Percentiles rank a stretch among this genome's conserved stretches.
These are phyloP conservation scores for Diaporthe caulivora DNA, from an alignment of 2,329 filamentous ascomycete species.

Conservation along the genomic window DNA sequence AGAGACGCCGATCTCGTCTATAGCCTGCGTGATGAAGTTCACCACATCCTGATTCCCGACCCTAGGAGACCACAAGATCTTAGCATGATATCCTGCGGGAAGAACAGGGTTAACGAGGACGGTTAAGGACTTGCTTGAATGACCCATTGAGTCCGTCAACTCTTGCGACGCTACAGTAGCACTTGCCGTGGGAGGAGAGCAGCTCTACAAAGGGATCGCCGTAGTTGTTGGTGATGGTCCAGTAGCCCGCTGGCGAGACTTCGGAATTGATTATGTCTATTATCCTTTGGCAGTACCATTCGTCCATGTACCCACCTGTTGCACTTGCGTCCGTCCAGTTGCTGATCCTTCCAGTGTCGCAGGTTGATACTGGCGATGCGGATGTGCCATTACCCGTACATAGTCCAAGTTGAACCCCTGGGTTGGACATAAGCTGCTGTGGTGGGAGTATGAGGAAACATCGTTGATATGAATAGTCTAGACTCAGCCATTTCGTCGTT, in stretches of 20 bases:
- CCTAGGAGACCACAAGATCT: background rate
- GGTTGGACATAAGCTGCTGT: background rate
- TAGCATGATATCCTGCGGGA: too few species aligned
- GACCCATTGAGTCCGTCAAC: background rate
- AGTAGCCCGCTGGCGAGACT: constrained; percentile 8
- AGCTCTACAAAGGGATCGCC: background rate
- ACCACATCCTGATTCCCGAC: background rate
- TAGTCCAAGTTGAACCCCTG: background rate
- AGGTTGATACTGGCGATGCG: background rate
- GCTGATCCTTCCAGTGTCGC: background rate
- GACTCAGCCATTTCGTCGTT: background rate
- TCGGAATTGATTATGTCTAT: background rate
- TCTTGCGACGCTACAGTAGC: background rate
- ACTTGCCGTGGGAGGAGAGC: background rate
- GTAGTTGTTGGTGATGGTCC: background rate
- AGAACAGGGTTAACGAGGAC: too few species aligned
- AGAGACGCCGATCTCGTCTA: background rate
- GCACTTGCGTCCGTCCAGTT: background rate
- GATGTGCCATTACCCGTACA: background rate
- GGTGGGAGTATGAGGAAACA: background rate
- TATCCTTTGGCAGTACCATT: background rate
- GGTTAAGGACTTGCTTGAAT: background rate
- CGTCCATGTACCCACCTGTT: constrained; percentile 1
- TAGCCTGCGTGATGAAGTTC: constrained; percentile 1
- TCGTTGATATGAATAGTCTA: background rate